Evolutionary conservation across 176 grass and related monocot species (phyloP).

Genomic region (Raddia guianensis): DNA sequence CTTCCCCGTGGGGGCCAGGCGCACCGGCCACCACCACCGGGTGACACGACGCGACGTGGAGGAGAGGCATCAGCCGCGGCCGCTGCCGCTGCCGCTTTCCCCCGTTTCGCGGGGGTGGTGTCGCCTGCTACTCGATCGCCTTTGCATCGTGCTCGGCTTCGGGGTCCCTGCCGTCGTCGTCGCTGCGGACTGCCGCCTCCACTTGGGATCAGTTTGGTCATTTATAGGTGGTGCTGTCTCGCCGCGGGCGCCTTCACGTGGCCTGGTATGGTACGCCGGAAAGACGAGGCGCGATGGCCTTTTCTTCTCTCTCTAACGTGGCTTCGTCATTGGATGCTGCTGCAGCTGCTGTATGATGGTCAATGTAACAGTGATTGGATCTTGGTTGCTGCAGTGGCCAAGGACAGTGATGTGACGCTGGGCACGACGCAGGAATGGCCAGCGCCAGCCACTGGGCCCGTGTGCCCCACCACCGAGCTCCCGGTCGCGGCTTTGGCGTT

Average conservation of each 20-base stretch:
- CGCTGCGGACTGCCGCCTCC: no score
- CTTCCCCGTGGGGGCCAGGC: no score
- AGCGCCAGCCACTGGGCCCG: not conserved
- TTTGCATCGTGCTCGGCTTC: not conserved
- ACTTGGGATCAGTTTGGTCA: not conserved
- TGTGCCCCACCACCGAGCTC: not conserved
- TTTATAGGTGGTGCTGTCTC: not conserved
- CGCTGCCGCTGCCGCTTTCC: no score
- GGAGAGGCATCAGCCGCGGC: no score
- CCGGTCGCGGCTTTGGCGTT: no score
- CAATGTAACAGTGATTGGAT: slow-evolving; percentile 28
- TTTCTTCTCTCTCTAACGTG: not conserved
- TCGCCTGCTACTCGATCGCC: not conserved
- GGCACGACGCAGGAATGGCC: not conserved
- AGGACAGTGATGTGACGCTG: slow-evolving; percentile 31
- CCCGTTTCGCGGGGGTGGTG: slow-evolving; percentile 38
- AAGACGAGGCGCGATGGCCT: slow-evolving; percentile 1
- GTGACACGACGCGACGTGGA: not conserved
- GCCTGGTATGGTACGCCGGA: slow-evolving; percentile 31
- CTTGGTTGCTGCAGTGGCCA: not conserved
- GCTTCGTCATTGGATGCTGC: not conserved
- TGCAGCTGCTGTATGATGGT: slow-evolving; percentile 12
- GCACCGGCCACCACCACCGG: not conserved
- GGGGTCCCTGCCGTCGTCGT: not conserved
- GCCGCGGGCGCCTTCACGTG: slow-evolving; percentile 39